phyloP scores from a whole-genome alignment of 2,329 filamentous ascomycete genomes.

The Scedosporium aurantiacum region DNA sequence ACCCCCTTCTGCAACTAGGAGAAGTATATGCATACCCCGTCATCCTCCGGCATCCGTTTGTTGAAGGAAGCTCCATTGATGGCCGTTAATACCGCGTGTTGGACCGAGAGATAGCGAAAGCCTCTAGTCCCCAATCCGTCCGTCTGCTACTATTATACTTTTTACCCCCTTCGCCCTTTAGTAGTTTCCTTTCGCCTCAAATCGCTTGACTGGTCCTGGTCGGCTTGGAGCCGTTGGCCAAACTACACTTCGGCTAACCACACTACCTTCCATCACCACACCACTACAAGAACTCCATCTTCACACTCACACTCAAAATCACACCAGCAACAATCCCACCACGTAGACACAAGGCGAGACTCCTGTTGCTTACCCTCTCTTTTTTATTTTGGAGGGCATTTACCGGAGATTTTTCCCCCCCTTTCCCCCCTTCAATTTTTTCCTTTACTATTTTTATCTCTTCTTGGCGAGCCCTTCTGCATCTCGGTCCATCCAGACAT shows the following conservation, averaged over 20 bases:
- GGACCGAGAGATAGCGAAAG: neutral
- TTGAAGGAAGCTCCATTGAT: neutral
- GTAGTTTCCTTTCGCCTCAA: neutral
- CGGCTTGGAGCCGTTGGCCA: neutral
- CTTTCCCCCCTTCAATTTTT: neutral
- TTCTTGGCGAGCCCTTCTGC: neutral
- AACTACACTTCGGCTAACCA: neutral
- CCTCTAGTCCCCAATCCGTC: neutral
- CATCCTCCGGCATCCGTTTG: neutral
- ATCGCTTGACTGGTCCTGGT: neutral
- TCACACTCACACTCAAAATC: neutral
- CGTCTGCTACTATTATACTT: conserved; percentile 1
- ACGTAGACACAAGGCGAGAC: neutral
- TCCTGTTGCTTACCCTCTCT: neutral
- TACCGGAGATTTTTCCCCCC: neutral
- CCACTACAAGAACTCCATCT: neutral
- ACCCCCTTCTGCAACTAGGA: neutral
- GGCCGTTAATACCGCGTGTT: neutral
- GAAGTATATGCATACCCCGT: neutral
- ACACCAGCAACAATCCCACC: neutral
- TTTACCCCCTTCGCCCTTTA: neutral
- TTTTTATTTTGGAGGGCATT: neutral
- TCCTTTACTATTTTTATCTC: neutral
- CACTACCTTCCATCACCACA: neutral
- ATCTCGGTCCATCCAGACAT: neutral